Conservation (phyloP, 2,329 filamentous ascomycete species). For the Pseudogymnoascus sp. region DNA sequence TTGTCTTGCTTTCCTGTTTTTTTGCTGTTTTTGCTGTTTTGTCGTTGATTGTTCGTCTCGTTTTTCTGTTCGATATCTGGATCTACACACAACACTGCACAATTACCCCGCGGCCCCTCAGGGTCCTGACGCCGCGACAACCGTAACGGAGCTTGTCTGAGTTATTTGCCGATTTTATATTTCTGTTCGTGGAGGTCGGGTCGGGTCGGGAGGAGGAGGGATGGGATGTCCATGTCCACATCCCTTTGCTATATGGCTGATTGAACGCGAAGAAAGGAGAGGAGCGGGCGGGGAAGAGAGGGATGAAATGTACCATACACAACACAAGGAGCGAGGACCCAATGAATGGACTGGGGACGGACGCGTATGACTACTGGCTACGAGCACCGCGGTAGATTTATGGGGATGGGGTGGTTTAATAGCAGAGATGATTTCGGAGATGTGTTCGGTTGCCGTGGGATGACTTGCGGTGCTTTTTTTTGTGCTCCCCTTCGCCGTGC, state of each 20-base stretch:
- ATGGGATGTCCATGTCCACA: no score
- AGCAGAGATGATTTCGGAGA: neutral
- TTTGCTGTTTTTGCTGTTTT: neutral
- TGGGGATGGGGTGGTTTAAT: neutral
- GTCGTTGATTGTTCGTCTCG: no score
- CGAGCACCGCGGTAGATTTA: neutral
- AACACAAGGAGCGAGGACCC: neutral
- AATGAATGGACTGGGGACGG: neutral
- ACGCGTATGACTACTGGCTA: neutral
- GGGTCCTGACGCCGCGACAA: no score
- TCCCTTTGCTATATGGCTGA: neutral
- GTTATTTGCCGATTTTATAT: neutral
- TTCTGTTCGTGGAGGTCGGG: neutral
- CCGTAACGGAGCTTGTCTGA: neutral
- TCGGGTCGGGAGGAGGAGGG: neutral
- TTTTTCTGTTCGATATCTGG: neutral
- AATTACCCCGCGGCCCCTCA: neutral
- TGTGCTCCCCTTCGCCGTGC: neutral
- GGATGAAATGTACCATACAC: slow-evolving; percentile 1
- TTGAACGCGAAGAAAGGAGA: neutral
- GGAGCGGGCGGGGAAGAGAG: neutral
- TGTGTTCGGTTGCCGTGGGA: neutral
- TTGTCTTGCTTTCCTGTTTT: neutral
- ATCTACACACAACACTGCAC: neutral
- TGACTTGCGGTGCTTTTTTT: neutral